Evolutionary conservation across 2,329 filamentous ascomycete genomes (phyloP), one percentile per base, ranked within the genome.

Genomic region (Drechslera avenae): DNA sequence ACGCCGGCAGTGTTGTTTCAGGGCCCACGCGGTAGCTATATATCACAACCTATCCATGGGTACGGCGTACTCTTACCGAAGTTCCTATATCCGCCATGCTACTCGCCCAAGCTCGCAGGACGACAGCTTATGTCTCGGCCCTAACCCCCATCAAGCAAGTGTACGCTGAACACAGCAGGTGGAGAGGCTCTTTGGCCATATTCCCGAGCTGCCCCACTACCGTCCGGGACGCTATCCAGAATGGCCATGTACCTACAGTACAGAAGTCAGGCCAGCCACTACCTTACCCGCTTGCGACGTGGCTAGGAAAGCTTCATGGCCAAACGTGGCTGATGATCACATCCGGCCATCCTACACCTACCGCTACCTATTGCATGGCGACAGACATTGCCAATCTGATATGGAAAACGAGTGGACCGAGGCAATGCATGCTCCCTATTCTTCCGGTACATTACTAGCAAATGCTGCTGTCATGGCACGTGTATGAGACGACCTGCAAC

Each of bases 161-260:
- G 39, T 28, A 39, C 12, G 39, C 44, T 52, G 26, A 39, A 45
- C 19, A 50, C 13, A 50, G 39, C 39, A 45, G 39, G 46, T 46
- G 46, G 13, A 43, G 23, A 42, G 28, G 30, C 39, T 39, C 40
- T 44, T 39, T 34, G 32, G 44, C 54, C 44, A 44, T 55, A 32
- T 49, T 45, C 17, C 46, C 43, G 46, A 14, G 40, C 3, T 17
- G 57, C 45, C 54, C 57, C 57, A 57, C 54, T 50, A 45, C 46
- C 21, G 37, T 45, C 45, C 48, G 50, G 46, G 46, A 42, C 35
- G 26, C 51, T 50, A 50, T 51, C 51, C 51, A 51, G 50, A 50
- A 33, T 47, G 17, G 47, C 45, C 54, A n/a, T 23, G 6, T 23
- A 23, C 21, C 21, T 21, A 21, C 19, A 5, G 37, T 16, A 33